Evolutionary conservation across 805 yeast genomes (phyloP).

Genomic region (Kluyveromyces dobzhanskii): DNA sequence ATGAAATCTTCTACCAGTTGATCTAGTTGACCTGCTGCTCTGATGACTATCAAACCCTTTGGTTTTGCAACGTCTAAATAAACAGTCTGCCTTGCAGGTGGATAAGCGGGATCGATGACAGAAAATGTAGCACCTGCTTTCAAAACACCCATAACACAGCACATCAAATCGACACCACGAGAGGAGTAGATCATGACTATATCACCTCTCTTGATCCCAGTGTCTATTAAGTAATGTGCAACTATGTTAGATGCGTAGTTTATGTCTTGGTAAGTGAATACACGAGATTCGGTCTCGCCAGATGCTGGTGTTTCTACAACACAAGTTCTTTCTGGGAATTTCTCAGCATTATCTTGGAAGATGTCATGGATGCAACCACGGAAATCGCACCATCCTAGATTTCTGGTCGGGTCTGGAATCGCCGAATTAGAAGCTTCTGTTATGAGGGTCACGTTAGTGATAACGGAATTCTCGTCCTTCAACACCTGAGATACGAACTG

Average conservation of each 20-base stretch:
- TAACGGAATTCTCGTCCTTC: conserved; percentile 31
- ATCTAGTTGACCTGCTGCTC: conserved; percentile 81
- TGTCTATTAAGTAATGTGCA: conserved; percentile 74
- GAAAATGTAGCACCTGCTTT: conserved; percentile 99
- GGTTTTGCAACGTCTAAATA: conserved; percentile 93
- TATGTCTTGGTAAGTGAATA: conserved; percentile 79
- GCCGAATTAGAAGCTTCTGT: conserved; percentile 52
- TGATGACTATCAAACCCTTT: conserved; percentile 77
- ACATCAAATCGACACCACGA: conserved; percentile 93
- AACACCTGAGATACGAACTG: conserved; percentile 39
- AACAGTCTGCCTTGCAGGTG: conserved; percentile 94
- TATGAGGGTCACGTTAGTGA: conserved; percentile 58
- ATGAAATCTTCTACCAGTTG: conserved; percentile 74
- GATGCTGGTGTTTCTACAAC: conserved; percentile 84
- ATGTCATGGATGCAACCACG: conserved; percentile 97
- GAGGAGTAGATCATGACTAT: conserved; percentile 97
- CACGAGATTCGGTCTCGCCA: conserved; percentile 45
- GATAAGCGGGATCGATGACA: conserved; percentile 98
- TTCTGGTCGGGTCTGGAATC: conserved; percentile 81
- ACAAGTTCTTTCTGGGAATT: conserved; percentile 79
- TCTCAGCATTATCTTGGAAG: conserved; percentile 76
- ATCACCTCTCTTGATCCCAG: conserved; percentile 85
- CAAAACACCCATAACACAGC: conserved; percentile 94
- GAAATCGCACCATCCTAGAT: conserved; percentile 84
- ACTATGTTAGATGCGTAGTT: conserved; percentile 89